Base-by-base conservation (phyloP, 1,284 basidiomycete genomes). In the Cryptococcus neoformans region DNA sequence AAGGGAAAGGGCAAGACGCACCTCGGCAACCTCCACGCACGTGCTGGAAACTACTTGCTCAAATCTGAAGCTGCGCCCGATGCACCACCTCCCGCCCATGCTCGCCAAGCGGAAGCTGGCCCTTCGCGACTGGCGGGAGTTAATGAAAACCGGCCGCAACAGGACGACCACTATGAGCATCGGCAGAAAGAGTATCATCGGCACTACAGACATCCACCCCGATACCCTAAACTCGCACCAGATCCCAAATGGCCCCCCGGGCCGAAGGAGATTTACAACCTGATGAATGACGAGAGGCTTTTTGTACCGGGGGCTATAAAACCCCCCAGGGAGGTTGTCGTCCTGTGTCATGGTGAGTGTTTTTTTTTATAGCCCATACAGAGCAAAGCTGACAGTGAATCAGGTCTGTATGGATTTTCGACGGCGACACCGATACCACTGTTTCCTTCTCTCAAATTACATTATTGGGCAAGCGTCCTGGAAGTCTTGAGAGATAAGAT, bases 381-480 rank as follows among this genome's bases (percentile, higher is more conserved):
- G 36, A 49, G 21, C 28, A 4, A 16, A 41, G 21, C 55, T 51
- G 40, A 56, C 21, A 21, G 4, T 2, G 17, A 2, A 34, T 45
- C 66, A 94, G 92, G 92, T 28, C 80, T 99, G 2, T 98, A 98
- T 69, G 95, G 96, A 6, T 99, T 97, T 73, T 92, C 44, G 81
- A 90, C 63, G 85, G 92, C 21, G 84, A 85, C 16, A 74, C 89
- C 54, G 84, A 94, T 75, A 86, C 91, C 14, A 81, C 85, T 67
- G 79, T 94, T 69, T 83, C 76, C 76, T 6, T 75, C 73, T 4
- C 62, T 78, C 44, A 77, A 92, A 60, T 85, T 93, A 72, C 93
- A 98, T 65, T 99, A 99, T 74, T 99, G 96, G 96, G 86, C 87
- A 0, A 89, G 90, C 57, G 87, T 97, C 5, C 81, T 98, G 44